Conservation (phyloP, 805 yeast genomes). For the Yamadazyma philogaea region DNA sequence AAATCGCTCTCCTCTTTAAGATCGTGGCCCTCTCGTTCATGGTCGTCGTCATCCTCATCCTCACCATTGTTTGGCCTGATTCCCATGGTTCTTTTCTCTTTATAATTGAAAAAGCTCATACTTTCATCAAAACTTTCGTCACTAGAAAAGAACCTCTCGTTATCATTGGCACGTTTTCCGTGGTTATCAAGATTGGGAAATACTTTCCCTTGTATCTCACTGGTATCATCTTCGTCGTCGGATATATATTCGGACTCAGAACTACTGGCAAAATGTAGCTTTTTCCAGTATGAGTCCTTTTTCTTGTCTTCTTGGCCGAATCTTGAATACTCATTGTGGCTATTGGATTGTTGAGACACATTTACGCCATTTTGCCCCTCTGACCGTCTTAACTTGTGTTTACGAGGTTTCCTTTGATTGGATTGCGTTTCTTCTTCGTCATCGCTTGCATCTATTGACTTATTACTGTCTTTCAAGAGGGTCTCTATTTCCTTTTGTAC, state of each 20-base stretch:
- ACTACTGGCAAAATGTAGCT: neutral
- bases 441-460: neutral
- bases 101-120: neutral
- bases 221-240: neutral
- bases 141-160: neutral
- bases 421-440: conserved; percentile 1
- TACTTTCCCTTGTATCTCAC: neutral
- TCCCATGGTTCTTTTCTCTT: neutral
- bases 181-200: neutral
- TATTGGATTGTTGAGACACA: too few species aligned
- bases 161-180: neutral
- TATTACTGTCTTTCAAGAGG: neutral
- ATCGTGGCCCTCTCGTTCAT: neutral
- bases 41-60: neutral
- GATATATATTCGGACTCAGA: conserved; percentile 7
- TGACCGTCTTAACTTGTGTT: too few species aligned
- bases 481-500: neutral
- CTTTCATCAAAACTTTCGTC: conserved; percentile 1
- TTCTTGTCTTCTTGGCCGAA: neutral
- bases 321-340: too few species aligned
- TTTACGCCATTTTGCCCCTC: too few species aligned
- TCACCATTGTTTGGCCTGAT: too few species aligned
- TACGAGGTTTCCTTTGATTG: neutral
- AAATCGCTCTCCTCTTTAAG: conserved; percentile 13
- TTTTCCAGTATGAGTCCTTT: neutral